Conservation (phyloP, 371 early-diverging fungal genomes). For the Funneliformis caledonium region DNA sequence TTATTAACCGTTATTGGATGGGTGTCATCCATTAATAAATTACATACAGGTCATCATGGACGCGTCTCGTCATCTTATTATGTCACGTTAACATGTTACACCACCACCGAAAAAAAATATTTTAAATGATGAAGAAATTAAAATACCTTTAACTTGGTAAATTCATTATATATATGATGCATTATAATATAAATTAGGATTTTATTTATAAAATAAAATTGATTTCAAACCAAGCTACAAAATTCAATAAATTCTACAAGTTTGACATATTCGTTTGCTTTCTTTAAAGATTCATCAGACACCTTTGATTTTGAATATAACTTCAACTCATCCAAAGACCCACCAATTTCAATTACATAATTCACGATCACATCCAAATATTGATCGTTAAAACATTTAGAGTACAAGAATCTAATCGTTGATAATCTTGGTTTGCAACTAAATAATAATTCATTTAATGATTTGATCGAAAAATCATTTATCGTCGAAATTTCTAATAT, state of each 20-base stretch:
- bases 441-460: background rate
- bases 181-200: too few species aligned
- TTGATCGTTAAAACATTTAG: background rate
- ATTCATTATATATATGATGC: too few species aligned
- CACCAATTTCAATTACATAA: background rate
- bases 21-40: too few species aligned
- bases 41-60: too few species aligned
- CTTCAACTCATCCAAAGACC: background rate
- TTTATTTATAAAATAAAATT: too few species aligned
- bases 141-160: too few species aligned
- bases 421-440: background rate
- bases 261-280: background rate
- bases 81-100: too few species aligned
- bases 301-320: background rate
- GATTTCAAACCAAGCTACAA: background rate
- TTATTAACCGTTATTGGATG: too few species aligned
- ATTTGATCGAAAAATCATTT: background rate
- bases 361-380: background rate
- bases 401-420: background rate
- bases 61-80: too few species aligned
- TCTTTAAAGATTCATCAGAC: background rate
- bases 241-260: background rate
- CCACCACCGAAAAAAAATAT: too few species aligned
- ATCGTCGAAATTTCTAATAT: background rate
- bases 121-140: too few species aligned